Evolutionary conservation across 768 basidiomycete genomes (phyloP).

Genomic region (Flagelloscypha sp.): DNA sequence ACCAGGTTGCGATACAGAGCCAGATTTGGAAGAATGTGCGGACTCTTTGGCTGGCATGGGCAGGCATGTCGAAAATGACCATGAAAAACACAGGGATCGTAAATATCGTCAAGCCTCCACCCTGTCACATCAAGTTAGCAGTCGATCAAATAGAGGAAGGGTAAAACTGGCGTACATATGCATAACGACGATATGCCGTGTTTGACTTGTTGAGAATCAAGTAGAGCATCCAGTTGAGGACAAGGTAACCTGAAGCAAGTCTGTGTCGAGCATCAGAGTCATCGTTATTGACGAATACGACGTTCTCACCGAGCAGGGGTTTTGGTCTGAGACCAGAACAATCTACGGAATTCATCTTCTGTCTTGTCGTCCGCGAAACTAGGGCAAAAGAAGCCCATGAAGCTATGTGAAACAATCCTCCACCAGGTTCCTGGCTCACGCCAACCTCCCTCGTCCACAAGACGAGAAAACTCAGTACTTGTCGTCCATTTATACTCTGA

Average conservation of each 20-base stretch:
- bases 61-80: constrained; percentile 23
- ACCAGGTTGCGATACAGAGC: constrained; percentile 17
- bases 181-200: constrained; percentile 9
- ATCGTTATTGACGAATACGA: background rate
- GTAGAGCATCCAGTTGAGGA: constrained; percentile 25
- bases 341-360: constrained; percentile 16
- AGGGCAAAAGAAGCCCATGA: too few relatives aligned
- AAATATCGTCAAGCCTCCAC: constrained; percentile 11
- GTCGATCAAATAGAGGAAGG: background rate
- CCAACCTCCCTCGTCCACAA: too few relatives aligned
- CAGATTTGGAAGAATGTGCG: constrained; percentile 20
- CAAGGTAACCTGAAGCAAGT: constrained; percentile 15
- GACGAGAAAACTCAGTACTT: too few relatives aligned
- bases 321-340: constrained; percentile 16
- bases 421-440: too few relatives aligned
- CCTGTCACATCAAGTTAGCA: constrained; percentile 3
- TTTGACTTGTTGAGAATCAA: constrained; percentile 13
- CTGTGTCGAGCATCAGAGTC: constrained; percentile 3
- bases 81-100: constrained; percentile 16
- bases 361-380: too few relatives aligned
- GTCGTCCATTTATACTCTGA: too few relatives aligned
- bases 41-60: constrained; percentile 3
- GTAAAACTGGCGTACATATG: constrained; percentile 8
- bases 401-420: too few relatives aligned
- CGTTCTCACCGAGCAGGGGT: constrained; percentile 11